Evolutionary conservation across 108 stramenopile genomes (phyloP).

Genomic region (Cyclotella cryptica): DNA sequence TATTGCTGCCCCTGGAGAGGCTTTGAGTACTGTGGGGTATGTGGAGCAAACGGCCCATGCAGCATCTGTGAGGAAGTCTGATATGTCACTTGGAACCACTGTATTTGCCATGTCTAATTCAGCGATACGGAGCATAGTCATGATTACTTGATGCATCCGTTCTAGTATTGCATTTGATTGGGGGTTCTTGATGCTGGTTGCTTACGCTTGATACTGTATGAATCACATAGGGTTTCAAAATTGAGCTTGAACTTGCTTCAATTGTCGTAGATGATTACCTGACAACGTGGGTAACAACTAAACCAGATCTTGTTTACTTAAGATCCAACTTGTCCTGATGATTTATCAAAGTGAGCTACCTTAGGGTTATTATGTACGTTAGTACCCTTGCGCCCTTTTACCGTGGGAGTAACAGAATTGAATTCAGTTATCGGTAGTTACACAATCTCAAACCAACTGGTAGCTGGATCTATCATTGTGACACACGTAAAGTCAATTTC

Average conservation of each 20-base stretch:
- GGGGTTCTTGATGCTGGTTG: neutral
- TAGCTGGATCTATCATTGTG: too few species aligned
- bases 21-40: constrained; percentile 23
- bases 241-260: constrained; percentile 37
- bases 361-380: neutral
- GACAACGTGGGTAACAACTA: constrained; percentile 46
- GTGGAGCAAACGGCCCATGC: constrained; percentile 36
- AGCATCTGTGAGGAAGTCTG: constrained; percentile 24
- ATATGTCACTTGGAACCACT: neutral
- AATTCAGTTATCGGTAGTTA: too few species aligned
- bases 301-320: constrained; percentile 46
- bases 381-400: neutral
- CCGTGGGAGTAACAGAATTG: too few species aligned
- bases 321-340: neutral
- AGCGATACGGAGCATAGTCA: neutral
- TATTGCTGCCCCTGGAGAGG: constrained; percentile 29
- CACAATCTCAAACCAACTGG: too few species aligned
- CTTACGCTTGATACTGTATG: constrained; percentile 18
- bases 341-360: constrained; percentile 19
- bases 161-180: neutral
- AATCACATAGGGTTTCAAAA: constrained; percentile 23
- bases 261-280: constrained; percentile 37
- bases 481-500: too few species aligned
- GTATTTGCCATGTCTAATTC: neutral
- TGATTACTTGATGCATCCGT: neutral